phyloP scores from a whole-genome alignment of 2,329 filamentous ascomycete species.

The Calonectria honghensis region DNA sequence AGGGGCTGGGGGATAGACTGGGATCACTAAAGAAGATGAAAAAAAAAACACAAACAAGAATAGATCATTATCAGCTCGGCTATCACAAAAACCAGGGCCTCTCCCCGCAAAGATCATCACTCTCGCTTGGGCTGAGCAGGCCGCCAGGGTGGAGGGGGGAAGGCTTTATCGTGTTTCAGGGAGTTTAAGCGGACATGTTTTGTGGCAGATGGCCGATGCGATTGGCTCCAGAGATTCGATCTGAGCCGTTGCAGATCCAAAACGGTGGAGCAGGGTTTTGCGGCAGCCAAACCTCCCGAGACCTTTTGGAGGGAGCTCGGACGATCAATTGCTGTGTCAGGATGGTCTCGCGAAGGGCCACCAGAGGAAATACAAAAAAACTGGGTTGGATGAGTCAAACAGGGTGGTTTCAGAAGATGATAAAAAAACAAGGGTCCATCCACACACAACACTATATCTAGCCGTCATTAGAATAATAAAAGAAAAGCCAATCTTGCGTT shows the following conservation, averaged over 20 bases:
- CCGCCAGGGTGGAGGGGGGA: not conserved
- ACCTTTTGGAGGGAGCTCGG: slow-evolving; percentile 31
- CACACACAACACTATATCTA: not conserved
- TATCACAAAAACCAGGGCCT: not conserved
- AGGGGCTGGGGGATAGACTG: not conserved
- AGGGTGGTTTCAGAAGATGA: slow-evolving; percentile 12
- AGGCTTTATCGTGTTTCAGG: slow-evolving; percentile 10
- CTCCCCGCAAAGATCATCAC: slow-evolving; percentile 24
- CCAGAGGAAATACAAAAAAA: not conserved
- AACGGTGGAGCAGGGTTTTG: slow-evolving; percentile 16
- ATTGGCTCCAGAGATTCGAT: slow-evolving; percentile 27
- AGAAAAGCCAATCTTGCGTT: slow-evolving; percentile 18
- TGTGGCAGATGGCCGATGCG: not conserved
- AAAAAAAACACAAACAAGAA: not conserved
- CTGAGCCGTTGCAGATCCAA: slow-evolving; percentile 25
- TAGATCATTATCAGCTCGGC: not conserved
- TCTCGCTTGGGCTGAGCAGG: slow-evolving; percentile 4
- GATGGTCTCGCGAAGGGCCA: slow-evolving; percentile 6
- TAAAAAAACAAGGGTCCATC: slow-evolving; percentile 2
- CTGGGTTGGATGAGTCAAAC: not conserved
- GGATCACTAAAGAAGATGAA: not conserved
- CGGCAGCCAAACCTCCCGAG: slow-evolving; percentile 23
- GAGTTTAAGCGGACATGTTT: slow-evolving; percentile 12
- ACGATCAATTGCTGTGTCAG: slow-evolving; percentile 32
- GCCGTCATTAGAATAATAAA: not conserved